A percentile compares a stretch with the other conserved stretches of the same genome.
These are phyloP conservation scores for Septoria linicola DNA, from an alignment of 2,329 filamentous ascomycete species.

Conservation along the genomic window DNA sequence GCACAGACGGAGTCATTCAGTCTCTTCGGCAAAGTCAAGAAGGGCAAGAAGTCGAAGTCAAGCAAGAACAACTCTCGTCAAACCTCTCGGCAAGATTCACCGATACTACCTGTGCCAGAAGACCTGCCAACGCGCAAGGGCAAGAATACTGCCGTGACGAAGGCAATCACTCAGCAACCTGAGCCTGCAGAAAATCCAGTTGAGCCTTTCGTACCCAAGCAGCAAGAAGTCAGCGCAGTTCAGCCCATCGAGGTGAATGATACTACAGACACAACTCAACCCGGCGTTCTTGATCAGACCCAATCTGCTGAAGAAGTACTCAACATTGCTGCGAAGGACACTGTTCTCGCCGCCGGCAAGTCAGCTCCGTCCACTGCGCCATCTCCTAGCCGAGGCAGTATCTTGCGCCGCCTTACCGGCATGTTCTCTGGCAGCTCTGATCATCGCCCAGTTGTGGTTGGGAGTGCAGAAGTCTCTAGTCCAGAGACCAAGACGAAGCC, in stretches of 20 bases:
- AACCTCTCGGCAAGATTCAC: neutral
- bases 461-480: neutral
- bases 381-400: neutral
- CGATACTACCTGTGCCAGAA: slow-evolving; percentile 9
- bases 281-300: too few relatives aligned
- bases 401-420: slow-evolving; percentile 10
- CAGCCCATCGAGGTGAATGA: too few relatives aligned
- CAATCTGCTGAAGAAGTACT: too few relatives aligned
- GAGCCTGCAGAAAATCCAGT: neutral
- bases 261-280: too few relatives aligned
- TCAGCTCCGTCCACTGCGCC: neutral
- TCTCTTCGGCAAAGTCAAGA: slow-evolving; percentile 31
- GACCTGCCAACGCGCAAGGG: slow-evolving; percentile 43
- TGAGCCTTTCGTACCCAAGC: too few relatives aligned
- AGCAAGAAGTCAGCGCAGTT: too few relatives aligned
- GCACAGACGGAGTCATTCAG: slow-evolving; percentile 39
- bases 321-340: neutral
- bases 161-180: slow-evolving; percentile 2
- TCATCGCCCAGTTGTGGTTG: neutral
- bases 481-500: neutral
- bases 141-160: neutral
- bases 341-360: neutral
- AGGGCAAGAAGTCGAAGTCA: slow-evolving; percentile 15
- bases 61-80: slow-evolving; percentile 5
- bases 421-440: slow-evolving; percentile 1